Base-by-base conservation (phyloP, 2,329 filamentous ascomycete species). In the Drechslerella coelobrocha region DNA sequence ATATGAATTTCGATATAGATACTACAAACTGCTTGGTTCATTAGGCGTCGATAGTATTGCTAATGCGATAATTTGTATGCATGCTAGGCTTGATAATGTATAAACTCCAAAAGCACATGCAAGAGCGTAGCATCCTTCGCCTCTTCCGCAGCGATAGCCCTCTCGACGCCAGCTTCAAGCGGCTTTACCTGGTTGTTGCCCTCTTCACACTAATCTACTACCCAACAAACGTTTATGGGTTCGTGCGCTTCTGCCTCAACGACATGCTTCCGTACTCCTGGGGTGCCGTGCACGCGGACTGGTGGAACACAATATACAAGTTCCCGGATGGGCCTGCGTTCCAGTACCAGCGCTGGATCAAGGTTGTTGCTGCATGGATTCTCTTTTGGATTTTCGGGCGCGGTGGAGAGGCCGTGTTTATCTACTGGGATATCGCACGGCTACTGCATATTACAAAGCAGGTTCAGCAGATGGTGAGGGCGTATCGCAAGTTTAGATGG, bases 341-440 rank as follows among this genome's bases (percentile, higher is more conserved):
- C 39, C 76, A 80, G 45, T 83, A 83, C 68, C 84, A 88, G 75
- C 82, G 83, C 27, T 89, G 85, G 84, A 80, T 84, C 19, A 82
- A 84, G 50, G 78, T 88, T 8, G 81, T 76, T 0, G 79, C 82
- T 2, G 84, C 84, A 0, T 81, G 84, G 66, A 65, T 86, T 24
- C 78, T 85, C 10, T 89, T 89, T 75, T 56, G 83, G n/a, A 84
- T 87, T 74, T 89, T 89, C 73, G 87, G 88, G 7, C 82, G 86
- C 14, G 87, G 87, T 27, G 80, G 79, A 24, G 87, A 89, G 74
- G 86, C 86, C 0, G 78, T 80, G 2, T 78, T 79, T 23, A 83
- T 85, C 77, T 88, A 88, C 75, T 79, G 79, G 56, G 77, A 77
- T 2, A 79, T 80, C 62, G 75, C 83, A 10, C 59, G 65, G 39